Percentiles rank a stretch among this genome's conserved stretches.
Conservation (phyloP, 306 rosid genomes). For the Cucumis cinereus region DNA sequence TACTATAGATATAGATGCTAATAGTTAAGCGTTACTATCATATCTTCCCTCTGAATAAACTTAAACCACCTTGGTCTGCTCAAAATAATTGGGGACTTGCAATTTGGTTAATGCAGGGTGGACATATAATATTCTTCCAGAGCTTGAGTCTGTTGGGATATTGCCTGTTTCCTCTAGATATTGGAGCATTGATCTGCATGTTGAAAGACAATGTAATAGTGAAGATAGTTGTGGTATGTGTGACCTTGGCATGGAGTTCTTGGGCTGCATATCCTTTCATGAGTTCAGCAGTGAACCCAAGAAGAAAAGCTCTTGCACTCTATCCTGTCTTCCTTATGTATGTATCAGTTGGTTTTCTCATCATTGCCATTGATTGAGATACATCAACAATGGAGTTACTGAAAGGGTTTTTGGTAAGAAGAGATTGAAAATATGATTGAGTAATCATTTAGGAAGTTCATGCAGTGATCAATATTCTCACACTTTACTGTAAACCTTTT, state of each 20-base stretch:
- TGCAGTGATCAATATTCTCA: conserved; percentile 18
- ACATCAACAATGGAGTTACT: conserved; percentile 13
- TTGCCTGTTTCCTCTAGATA: conserved; percentile 84
- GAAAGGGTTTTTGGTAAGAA: conserved; percentile 13
- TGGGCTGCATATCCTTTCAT: conserved; percentile 99
- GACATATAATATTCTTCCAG: conserved; percentile 95
- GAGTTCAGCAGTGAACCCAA: conserved; percentile 97
- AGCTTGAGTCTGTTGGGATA: conserved; percentile 93
- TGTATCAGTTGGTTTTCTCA: conserved; percentile 97
- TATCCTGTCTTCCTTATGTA: conserved; percentile 97
- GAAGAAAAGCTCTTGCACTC: conserved; percentile 97
- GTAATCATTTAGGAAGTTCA: conserved; percentile 39
- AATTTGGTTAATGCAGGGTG: conserved; percentile 51
- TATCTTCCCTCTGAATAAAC: neutral
- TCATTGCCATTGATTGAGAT: conserved; percentile 81
- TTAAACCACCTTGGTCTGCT: neutral
- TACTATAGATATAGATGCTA: neutral
- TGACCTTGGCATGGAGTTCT: conserved; percentile 93
- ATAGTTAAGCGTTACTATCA: neutral
- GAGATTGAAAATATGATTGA: conserved; percentile 9
- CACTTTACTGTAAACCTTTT: neutral
- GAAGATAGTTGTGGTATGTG: conserved; percentile 73
- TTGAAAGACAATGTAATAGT: conserved; percentile 67
- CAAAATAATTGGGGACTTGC: neutral
- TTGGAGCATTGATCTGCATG: conserved; percentile 91